These are phyloP conservation scores for Phytophthora sansomeana DNA, from an alignment of 352 stramenopile genomes.

Conservation along the genomic window DNA sequence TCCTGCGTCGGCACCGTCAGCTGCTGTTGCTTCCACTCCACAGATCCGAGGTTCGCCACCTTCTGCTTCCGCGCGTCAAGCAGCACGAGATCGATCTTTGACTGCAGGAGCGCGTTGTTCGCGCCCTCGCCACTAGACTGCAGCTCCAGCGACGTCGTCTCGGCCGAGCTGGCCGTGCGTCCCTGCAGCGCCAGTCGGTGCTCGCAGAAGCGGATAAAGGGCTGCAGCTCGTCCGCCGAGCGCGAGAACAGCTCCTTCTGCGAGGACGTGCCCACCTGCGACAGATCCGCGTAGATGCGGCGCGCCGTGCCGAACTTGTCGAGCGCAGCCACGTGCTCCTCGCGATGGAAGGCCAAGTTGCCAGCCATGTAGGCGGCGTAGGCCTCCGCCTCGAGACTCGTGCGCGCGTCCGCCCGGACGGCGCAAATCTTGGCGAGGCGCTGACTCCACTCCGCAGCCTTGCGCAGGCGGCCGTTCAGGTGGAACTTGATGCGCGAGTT, in stretches of 20 bases:
- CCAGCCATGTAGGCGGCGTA: conserved; percentile 91
- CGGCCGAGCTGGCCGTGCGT: conserved; percentile 45
- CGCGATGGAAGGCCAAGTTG: conserved; percentile 90
- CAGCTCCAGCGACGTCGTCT: conserved; percentile 56
- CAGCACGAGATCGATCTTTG: conserved; percentile 86
- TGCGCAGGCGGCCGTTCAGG: conserved; percentile 85
- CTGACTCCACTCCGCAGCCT: conserved; percentile 90
- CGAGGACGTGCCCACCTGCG: conserved; percentile 80
- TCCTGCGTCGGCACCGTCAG: conserved; percentile 78
- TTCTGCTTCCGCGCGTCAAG: conserved; percentile 88
- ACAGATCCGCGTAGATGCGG: conserved; percentile 87
- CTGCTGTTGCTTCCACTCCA: conserved; percentile 85
- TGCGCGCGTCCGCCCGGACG: conserved; percentile 83
- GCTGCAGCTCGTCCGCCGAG: conserved; percentile 77
- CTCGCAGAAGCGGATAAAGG: conserved; percentile 89
- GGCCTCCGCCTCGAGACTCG: conserved; percentile 88
- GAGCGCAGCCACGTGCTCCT: conserved; percentile 84
- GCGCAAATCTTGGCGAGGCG: conserved; percentile 82
- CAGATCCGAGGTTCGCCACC: conserved; percentile 78
- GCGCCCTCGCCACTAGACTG: conserved; percentile 70
- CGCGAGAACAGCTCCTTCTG: conserved; percentile 84
- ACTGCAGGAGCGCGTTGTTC: conserved; percentile 80
- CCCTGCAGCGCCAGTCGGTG: conserved; percentile 75
- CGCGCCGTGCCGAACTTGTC: conserved; percentile 83
- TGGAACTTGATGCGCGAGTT: conserved; percentile 92